A percentile compares a stretch with the other conserved stretches of the same genome.
phyloP scores from a whole-genome alignment of 2,329 filamentous ascomycete species.

The Penicillium sumatraense region DNA sequence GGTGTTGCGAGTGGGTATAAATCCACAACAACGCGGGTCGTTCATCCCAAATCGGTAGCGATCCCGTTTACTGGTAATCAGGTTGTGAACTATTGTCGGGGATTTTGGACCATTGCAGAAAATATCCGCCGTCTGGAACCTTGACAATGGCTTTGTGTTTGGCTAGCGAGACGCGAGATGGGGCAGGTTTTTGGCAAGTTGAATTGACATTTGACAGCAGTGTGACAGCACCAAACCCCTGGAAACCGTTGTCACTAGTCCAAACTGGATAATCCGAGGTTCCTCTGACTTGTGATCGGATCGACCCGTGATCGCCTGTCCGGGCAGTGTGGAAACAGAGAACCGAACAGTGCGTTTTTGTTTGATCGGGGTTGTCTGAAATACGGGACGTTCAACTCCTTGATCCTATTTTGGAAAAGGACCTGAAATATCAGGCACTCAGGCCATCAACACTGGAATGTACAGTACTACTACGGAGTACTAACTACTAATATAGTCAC shows the following conservation, averaged over 20 bases:
- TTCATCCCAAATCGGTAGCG: constrained; percentile 2
- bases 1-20: not conserved
- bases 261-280: not conserved
- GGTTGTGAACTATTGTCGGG: not conserved
- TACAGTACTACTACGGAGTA: too few species aligned
- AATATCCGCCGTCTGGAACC: not conserved
- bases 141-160: not conserved
- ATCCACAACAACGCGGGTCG: constrained; percentile 1
- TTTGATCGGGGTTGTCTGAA: not conserved
- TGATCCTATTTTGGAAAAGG: not conserved
- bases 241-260: not conserved
- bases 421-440: not conserved
- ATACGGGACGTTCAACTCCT: not conserved
- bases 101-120: not conserved
- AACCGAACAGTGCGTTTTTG: not conserved
- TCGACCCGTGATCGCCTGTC: not conserved
- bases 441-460: not conserved
- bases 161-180: not conserved
- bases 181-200: not conserved
- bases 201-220: not conserved
- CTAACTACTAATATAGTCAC: not conserved
- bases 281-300: not conserved
- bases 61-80: not conserved
- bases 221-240: not conserved
- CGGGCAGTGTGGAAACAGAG: not conserved